Percentiles rank a stretch among this genome's conserved stretches.
phyloP scores from a whole-genome alignment of 306 rosid species.

The Cyclanthera cordifolia region DNA sequence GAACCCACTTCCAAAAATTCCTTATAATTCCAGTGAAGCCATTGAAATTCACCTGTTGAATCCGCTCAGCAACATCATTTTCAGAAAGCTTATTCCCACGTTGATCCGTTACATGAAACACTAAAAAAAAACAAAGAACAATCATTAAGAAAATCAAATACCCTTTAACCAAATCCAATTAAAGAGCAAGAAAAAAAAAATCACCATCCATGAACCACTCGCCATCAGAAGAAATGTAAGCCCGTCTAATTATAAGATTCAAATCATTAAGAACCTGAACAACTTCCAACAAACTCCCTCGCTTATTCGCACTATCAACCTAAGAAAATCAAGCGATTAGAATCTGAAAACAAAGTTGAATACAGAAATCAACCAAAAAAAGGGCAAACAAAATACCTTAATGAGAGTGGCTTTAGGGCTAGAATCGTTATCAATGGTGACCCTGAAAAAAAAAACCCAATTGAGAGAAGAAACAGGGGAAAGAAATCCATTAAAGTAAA shows the following conservation, averaged over 20 bases:
- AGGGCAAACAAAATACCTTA: conserved; percentile 39
- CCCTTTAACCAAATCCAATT: no score
- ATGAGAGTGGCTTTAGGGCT: conserved; percentile 57
- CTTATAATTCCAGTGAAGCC: background rate
- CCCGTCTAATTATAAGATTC: conserved; percentile 69
- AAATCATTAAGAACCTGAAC: conserved; percentile 91
- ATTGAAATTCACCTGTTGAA: conserved; percentile 73
- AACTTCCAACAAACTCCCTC: conserved; percentile 82
- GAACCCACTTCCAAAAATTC: conserved; percentile 7
- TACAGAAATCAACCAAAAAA: background rate
- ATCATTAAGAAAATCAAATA: background rate
- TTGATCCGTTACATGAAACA: conserved; percentile 82
- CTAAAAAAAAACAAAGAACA: conserved; percentile 25
- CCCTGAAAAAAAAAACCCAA: conserved; percentile 44
- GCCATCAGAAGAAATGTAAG: conserved; percentile 95
- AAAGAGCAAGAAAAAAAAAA: no score
- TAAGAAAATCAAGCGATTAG: conserved; percentile 18
- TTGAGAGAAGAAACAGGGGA: conserved; percentile 17
- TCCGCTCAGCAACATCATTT: conserved; percentile 67
- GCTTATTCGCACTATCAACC: conserved; percentile 90
- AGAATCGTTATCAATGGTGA: conserved; percentile 66
- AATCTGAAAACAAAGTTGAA: background rate
- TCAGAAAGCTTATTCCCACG: conserved; percentile 61
- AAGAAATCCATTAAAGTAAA: conserved; percentile 1
- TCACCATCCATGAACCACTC: conserved; percentile 99